Conservation (phyloP, 139 green algal species). For the Micractinium sp. region DNA sequence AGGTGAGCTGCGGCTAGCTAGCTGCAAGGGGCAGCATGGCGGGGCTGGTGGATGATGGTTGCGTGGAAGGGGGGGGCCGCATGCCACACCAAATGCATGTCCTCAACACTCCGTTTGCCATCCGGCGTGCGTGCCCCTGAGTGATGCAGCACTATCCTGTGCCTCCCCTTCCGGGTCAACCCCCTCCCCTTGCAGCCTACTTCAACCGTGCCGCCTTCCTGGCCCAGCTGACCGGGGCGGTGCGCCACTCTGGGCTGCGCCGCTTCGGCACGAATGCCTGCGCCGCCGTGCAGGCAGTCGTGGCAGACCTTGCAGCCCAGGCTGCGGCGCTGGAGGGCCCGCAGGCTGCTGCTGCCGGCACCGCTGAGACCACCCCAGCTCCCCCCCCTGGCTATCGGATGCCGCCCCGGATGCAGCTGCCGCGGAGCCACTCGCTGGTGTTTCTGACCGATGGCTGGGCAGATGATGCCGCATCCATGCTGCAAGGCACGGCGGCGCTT, state of each 20-base stretch:
- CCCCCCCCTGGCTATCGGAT: neutral
- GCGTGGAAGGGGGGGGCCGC: too few relatives aligned
- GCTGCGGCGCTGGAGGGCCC: neutral
- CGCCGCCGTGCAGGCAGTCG: neutral
- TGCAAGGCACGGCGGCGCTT: neutral
- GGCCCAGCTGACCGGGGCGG: neutral
- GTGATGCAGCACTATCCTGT: neutral
- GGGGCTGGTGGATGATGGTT: neutral
- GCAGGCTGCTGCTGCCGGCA: neutral
- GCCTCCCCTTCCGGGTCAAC: neutral
- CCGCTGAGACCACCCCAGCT: too few relatives aligned
- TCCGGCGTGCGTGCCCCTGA: neutral
- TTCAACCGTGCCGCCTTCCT: slow-evolving; percentile 2
- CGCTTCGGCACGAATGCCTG: neutral
- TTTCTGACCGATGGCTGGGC: neutral
- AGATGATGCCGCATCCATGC: neutral
- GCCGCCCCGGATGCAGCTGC: neutral
- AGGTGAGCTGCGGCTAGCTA: neutral
- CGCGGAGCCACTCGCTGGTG: neutral
- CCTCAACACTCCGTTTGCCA: neutral
- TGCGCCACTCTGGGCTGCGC: neutral
- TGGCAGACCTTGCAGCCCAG: neutral
- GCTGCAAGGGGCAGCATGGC: neutral
- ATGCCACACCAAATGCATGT: too few relatives aligned
- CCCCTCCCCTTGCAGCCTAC: neutral